A percentile compares a stretch with the other conserved stretches of the same genome.
Evolutionary conservation across 1,139 yeast species (phyloP).

Genomic region (Spencermartinsiella ligniputridi): DNA sequence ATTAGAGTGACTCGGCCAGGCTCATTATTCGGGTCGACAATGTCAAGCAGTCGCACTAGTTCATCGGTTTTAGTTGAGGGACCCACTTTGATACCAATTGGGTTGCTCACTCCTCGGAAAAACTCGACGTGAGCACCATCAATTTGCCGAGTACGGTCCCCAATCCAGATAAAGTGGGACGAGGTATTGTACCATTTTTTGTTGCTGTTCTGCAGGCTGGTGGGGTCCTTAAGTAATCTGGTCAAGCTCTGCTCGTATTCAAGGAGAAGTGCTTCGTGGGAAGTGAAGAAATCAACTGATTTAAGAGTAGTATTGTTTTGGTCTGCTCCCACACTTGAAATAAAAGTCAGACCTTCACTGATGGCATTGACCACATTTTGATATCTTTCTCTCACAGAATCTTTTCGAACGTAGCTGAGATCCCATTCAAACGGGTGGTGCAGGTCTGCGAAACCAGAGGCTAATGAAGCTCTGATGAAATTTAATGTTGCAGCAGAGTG

Average conservation of each 20-base stretch:
- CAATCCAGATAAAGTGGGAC: conserved; percentile 44
- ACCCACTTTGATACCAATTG: conserved; percentile 43
- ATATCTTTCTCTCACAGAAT: conserved; percentile 35
- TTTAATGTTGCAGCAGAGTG: conserved; percentile 44
- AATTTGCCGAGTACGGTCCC: conserved; percentile 42
- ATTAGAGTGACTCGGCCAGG: conserved; percentile 41
- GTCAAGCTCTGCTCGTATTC: conserved; percentile 42
- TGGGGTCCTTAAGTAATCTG: conserved; percentile 29
- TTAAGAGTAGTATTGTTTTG: conserved; percentile 26
- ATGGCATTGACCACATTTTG: conserved; percentile 36
- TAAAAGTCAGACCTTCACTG: conserved; percentile 37
- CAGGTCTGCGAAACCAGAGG: conserved; percentile 39
- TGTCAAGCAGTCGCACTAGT: conserved; percentile 35
- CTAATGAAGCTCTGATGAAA: conserved; percentile 36
- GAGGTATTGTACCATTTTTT: conserved; percentile 39
- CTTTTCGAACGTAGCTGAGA: conserved; percentile 38
- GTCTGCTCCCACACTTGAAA: conserved; percentile 40
- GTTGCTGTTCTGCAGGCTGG: conserved; percentile 14
- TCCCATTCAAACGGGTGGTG: conserved; percentile 42
- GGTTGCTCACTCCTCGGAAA: conserved; percentile 42
- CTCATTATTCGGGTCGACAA: conserved; percentile 38
- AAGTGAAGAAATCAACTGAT: conserved; percentile 38
- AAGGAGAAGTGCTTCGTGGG: conserved; percentile 41
- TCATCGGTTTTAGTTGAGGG: conserved; percentile 39
- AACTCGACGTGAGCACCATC: conserved; percentile 45